phyloP scores from a whole-genome alignment of 331 rosid genomes.

The Quercus lobata region DNA sequence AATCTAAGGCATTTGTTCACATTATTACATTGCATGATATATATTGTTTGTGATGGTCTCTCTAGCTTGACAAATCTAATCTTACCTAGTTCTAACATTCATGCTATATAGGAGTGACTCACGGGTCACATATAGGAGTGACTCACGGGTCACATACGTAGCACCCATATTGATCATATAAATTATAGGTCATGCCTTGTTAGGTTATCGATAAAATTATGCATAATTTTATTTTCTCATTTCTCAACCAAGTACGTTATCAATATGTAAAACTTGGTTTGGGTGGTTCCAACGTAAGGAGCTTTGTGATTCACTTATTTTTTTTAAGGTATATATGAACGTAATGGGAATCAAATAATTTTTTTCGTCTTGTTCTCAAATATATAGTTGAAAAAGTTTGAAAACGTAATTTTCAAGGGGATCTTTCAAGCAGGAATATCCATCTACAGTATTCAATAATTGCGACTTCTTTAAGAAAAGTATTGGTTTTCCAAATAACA shows the following conservation, averaged over 20 bases:
- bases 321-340: neutral
- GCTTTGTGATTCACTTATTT: slow-evolving; percentile 4
- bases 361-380: neutral
- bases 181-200: slow-evolving; percentile 18
- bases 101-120: slow-evolving; percentile 26
- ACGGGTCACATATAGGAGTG: slow-evolving; percentile 26
- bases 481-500: too few relatives aligned
- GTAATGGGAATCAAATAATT: neutral
- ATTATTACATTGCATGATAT: neutral
- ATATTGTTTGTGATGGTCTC: neutral
- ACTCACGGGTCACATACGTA: slow-evolving; percentile 44
- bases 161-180: slow-evolving; percentile 45
- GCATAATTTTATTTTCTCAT: neutral
- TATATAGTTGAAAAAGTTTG: neutral
- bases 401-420: neutral
- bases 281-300: neutral
- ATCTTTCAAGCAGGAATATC: neutral
- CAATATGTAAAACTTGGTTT: neutral
- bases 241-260: neutral
- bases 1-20: too few relatives aligned
- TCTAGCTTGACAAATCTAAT: neutral
- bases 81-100: neutral
- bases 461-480: too few relatives aligned
- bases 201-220: neutral
- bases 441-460: neutral